phyloP scores from a whole-genome alignment of 2,329 filamentous ascomycete genomes.

The Microsporum audouinii region DNA sequence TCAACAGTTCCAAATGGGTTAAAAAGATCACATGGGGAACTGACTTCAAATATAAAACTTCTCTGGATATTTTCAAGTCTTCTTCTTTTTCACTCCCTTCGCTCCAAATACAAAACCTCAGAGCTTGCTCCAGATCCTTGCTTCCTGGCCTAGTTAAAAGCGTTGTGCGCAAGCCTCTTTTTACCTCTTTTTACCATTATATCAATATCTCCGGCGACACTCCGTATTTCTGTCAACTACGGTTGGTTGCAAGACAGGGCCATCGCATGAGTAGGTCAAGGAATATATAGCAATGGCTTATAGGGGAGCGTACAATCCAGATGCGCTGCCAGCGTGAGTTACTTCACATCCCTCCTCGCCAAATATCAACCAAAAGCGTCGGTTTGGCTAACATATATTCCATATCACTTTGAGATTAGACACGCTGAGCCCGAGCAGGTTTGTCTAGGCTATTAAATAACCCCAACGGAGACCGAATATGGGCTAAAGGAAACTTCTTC shows the following conservation, averaged over 20 bases:
- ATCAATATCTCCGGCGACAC: neutral
- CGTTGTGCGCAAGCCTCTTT: neutral
- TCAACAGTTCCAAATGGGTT: neutral
- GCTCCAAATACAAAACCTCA: neutral
- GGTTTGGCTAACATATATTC: neutral
- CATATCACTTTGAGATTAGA: slow-evolving; percentile 30
- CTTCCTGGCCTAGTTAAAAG: neutral
- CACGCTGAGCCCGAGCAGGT: slow-evolving; percentile 67
- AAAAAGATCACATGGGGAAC: neutral
- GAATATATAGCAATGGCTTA: slow-evolving; percentile 60
- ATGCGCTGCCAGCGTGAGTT: slow-evolving; percentile 80
- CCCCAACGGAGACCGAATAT: too few relatives aligned
- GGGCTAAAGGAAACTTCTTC: neutral
- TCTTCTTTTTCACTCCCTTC: neutral
- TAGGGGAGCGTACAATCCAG: slow-evolving; percentile 83
- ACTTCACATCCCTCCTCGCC: slow-evolving; percentile 1
- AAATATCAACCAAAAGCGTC: neutral
- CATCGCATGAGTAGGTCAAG: neutral
- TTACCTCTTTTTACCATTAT: neutral
- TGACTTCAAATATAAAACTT: neutral
- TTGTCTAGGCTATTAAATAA: slow-evolving; percentile 17
- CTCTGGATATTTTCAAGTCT: neutral
- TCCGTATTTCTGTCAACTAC: too few relatives aligned
- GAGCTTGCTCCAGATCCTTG: neutral
- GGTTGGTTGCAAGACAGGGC: neutral